Evolutionary conservation across 23 red algal species (phyloP), one percentile per base, ranked within the genome.

Genomic region (Chondrus crispus): DNA sequence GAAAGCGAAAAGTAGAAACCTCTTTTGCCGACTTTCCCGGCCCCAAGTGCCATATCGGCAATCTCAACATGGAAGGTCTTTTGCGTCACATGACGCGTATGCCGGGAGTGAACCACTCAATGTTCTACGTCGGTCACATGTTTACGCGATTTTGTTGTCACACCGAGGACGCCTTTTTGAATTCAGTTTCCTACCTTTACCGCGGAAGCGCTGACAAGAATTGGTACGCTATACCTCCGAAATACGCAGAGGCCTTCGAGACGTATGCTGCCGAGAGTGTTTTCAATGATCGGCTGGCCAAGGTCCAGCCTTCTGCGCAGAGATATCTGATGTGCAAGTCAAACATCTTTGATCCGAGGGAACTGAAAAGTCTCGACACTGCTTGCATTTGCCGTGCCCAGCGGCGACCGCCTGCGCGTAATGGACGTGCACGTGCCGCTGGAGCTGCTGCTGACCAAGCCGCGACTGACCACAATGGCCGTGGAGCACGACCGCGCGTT

Each of bases 131-230:
- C 0, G 96, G 96, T 33, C 86, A 79, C 28, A 62, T 90, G 3
- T 93, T 93, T 50, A 89, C 96, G 8, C 88, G 87, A 53, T 98
- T 98, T 82, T 92, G 93, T 48, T 95, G 93, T 88, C 96, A 98
- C 81, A 84, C 83, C 22, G 96, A 98, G 73, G 96, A 98, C 76
- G 79, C 55, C n/a, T 90, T 94, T 62, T 83, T 98, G 46, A 94
- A 88, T 80, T 95, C 91, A 24, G 38, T 98, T 19, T 93, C 87
- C 10, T 95, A 93, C 33, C 62, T 95, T 58, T 89, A 95, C 47
- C 48, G 53, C 35, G 96, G 96, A 7, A 77, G 68, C 46, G 89
- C 64, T 4, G 74, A 80, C 35, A 97, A 97, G 62, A 87, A 91
- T 3, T 95, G 93, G 93, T 95, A 95, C 68, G 80, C 60, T 8